A percentile compares a stretch with the other conserved stretches of the same genome.
Conservation (phyloP, 495 filamentous ascomycete species). For the Aspergillus kassunensis region DNA sequence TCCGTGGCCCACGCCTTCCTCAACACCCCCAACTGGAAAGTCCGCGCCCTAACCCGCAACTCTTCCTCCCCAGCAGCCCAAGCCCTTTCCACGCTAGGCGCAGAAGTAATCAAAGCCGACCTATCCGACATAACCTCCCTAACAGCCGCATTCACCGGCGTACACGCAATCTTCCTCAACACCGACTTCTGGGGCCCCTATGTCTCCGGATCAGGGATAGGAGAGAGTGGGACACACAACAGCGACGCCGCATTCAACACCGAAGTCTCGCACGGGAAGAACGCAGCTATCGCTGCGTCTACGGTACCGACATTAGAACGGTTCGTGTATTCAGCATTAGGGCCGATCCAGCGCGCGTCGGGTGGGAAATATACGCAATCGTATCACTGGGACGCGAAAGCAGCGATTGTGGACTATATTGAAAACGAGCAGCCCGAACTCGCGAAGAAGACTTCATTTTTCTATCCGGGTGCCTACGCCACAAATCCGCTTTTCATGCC, state of each 20-base stretch:
- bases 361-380: conserved; percentile 35
- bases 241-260: conserved; percentile 43
- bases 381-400: conserved; percentile 39
- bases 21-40: conserved; percentile 29
- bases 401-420: conserved; percentile 35
- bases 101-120: conserved; percentile 45
- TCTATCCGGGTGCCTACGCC: conserved; percentile 31
- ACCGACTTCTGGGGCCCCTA: conserved; percentile 49
- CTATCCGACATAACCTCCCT: conserved; percentile 42
- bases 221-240: conserved; percentile 7
- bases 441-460: conserved; percentile 26
- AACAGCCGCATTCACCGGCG: conserved; percentile 40
- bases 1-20: conserved; percentile 41
- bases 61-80: conserved; percentile 37
- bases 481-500: conserved; percentile 33
- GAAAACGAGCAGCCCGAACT: conserved; percentile 21
- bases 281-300: conserved; percentile 46
- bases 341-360: conserved; percentile 27
- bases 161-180: conserved; percentile 48
- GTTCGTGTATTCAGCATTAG: conserved; percentile 41
- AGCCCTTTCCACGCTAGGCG: conserved; percentile 36
- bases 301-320: conserved; percentile 41
- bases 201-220: background rate
- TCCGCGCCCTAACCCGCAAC: conserved; percentile 43
- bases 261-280: conserved; percentile 47